These are phyloP conservation scores for Luffa acutangula DNA, from an alignment of 306 rosid genomes.

Conservation along the genomic window DNA sequence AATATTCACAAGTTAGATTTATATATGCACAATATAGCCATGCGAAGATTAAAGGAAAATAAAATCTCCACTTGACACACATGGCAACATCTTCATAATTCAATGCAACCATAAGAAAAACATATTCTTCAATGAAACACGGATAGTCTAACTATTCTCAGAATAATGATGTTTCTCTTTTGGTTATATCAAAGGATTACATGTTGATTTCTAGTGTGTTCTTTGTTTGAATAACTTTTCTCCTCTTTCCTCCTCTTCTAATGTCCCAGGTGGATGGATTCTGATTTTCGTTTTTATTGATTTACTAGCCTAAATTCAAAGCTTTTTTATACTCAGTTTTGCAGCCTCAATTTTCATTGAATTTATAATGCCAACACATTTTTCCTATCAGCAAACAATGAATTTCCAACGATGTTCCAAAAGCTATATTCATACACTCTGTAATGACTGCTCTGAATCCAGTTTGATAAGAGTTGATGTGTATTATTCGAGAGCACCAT, in stretches of 20 bases:
- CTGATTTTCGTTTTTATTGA: neutral
- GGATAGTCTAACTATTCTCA: neutral
- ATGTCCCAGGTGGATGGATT: too few relatives aligned
- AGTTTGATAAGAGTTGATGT: neutral
- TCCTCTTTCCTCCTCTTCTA: neutral
- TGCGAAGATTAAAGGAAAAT: neutral
- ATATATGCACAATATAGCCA: neutral
- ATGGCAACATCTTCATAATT: neutral
- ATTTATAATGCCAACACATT: neutral
- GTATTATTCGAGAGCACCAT: neutral
- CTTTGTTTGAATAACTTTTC: neutral
- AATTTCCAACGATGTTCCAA: neutral
- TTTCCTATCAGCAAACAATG: neutral
- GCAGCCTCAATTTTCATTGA: neutral
- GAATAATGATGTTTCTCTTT: neutral
- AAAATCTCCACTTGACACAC: neutral
- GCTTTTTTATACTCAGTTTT: neutral
- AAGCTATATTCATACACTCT: too few relatives aligned
- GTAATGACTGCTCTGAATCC: neutral
- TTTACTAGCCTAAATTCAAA: neutral
- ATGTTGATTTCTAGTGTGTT: neutral
- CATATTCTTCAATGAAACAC: neutral
- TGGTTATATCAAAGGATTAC: neutral
- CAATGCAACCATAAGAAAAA: neutral
- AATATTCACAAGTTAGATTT: neutral